Base-by-base conservation (phyloP, 495 filamentous ascomycete genomes). In the Tuber melanosporum region DNA sequence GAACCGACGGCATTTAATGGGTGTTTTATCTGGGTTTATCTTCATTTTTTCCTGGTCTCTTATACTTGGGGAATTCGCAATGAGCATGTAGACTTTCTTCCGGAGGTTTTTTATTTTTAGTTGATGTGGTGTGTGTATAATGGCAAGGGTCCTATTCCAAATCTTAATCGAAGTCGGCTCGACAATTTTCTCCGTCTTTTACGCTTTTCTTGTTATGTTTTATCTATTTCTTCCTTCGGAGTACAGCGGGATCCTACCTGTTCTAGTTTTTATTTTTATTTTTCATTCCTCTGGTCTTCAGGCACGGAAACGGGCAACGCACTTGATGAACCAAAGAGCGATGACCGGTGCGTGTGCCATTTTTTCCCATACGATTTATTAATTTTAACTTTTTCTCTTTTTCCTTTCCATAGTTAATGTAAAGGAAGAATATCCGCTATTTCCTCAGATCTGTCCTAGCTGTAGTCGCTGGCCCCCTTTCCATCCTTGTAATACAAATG, bases 111-210 rank as follows among this genome's bases (percentile, higher is more conserved):
- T 32, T 32, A 78, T 78, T 70, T 78, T 46, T 12, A 41, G 26
- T 36, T 71, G 26, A 2, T 41, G 71, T 52, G 72, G 77, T 73
- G 57, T 76, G 73, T 76, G 73, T 79, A 79, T 80, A 79, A 79
- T 76, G 77, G 52, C 73, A 73, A 73, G 78, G 77, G 78, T 71
- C 73, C 71, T 73, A 75, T 57, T 45, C 49, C 76, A 73, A 43
- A 76, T 19, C 71, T 79, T 76, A 75, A 79, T 79, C 73, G 76
- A 79, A 79, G 76, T 76, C 62, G 77, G 73, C 77, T 36, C 78
- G 76, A 79, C 73, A 80, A 76, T 76, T 73, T 75, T 76, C 12
- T n/a, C 49, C 69, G 45, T 76, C 73, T 46, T 73, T 75, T 75
- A 71, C 52, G 73, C 73, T 73, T 75, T 76, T 52, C 4, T 75